Conservation (phyloP, 2,329 filamentous ascomycete genomes). For the Colletotrichum cereale region DNA sequence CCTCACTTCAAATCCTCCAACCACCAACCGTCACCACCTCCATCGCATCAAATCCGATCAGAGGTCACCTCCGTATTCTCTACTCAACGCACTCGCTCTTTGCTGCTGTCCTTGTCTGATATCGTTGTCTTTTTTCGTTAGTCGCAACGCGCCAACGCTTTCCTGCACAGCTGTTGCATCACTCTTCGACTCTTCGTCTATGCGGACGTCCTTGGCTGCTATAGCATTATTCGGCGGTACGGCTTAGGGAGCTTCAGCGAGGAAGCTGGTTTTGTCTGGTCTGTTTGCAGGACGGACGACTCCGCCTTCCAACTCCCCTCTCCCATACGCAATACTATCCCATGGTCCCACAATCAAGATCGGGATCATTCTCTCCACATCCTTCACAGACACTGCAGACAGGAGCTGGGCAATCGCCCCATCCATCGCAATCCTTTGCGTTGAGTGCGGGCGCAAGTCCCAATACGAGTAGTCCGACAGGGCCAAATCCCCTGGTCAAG, state of each 20-base stretch:
- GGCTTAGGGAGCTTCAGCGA: conserved; percentile 23
- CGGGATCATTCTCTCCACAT: conserved; percentile 75
- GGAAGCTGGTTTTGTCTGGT: conserved; percentile 33
- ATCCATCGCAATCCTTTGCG: conserved; percentile 68
- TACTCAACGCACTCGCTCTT: background rate
- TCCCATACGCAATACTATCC: conserved; percentile 43
- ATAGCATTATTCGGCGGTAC: conserved; percentile 24
- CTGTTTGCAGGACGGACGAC: conserved; percentile 34
- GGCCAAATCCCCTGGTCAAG: conserved; percentile 80
- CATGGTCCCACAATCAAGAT: conserved; percentile 72
- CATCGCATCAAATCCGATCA: conserved; percentile 22
- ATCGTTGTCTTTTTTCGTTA: background rate
- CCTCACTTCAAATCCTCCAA: conserved; percentile 4
- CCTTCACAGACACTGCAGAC: conserved; percentile 70
- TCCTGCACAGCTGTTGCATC: conserved; percentile 6
- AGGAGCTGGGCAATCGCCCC: conserved; percentile 67
- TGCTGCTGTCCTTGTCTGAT: background rate
- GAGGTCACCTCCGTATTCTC: background rate
- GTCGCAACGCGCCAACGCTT: conserved; percentile 2
- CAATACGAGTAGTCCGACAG: conserved; percentile 72
- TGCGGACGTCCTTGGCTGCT: conserved; percentile 14
- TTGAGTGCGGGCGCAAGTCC: conserved; percentile 72
- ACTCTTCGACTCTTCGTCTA: conserved; percentile 12
- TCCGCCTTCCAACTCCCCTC: conserved; percentile 22
- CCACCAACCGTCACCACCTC: background rate